Evolutionary conservation across 345 rosid genomes (phyloP), one percentile per base, ranked within the genome.

Genomic region (Lepidium aucheri): DNA sequence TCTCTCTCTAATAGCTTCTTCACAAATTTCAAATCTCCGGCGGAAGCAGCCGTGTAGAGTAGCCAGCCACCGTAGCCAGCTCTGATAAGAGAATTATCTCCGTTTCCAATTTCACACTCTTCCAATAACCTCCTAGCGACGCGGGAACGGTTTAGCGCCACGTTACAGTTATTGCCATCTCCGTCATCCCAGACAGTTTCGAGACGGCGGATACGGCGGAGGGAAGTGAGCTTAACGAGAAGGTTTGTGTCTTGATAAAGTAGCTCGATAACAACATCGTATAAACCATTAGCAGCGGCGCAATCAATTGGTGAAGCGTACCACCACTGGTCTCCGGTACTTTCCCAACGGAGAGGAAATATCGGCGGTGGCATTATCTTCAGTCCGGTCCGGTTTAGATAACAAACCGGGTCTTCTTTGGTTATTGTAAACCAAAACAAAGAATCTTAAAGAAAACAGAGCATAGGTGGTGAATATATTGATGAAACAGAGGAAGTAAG

Each of bases 241-340:
- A 94, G 97, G 75, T 94, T 94, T 16, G 91, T 66, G 84, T 94
- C 99, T 49, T 88, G 82, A 52, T 83, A 84, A 74, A 94, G 92
- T 2, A 94, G 95, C 81, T 94, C 96, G 26, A 74, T 65, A 6
- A 93, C 97, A 45, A 93, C 71, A 68, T 93, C 93, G 67, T 88
- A 88, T 36, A 85, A 82, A 40, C 99, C 99, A 47, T 94, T 88
- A 0, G 99, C 99, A 1, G 95, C 97, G n/a, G 96, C 99, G 60
- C 88, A 90, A 58, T 94, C 99, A 16, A 94, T 90, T 2, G 99
- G 99, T 5, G 95, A 86, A 13, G 90, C 99, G 60, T 82, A 94
- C 99, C 99, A 94, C 99, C 99, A 94, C 61, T 88, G 99, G 67
- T 94, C 97, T 15, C 97, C 97, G 4, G 97, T 94, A 79, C 99